These are phyloP conservation scores for Penicillium sp. DNA, from an alignment of 2,329 filamentous ascomycete species.

Conservation along the genomic window DNA sequence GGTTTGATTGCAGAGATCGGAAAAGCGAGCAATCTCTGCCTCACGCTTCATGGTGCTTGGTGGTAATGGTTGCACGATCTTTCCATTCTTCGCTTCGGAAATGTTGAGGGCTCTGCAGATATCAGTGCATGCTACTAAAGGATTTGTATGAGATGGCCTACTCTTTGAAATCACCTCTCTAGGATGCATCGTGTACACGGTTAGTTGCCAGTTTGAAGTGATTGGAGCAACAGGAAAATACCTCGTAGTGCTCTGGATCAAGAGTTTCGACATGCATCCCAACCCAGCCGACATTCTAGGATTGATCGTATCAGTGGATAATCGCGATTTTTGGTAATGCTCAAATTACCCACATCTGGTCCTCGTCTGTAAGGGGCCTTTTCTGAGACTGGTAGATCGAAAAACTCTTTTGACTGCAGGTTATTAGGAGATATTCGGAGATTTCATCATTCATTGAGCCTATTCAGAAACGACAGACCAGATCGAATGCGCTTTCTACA, in stretches of 20 bases:
- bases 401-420: constrained; percentile 2
- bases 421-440: background rate
- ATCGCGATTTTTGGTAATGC: too few relatives aligned
- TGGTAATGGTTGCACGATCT: constrained; percentile 2
- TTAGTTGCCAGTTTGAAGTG: too few relatives aligned
- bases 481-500: background rate
- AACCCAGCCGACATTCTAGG: constrained; percentile 8
- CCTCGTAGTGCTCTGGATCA: constrained; percentile 7
- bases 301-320: background rate
- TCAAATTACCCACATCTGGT: background rate
- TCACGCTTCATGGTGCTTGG: background rate
- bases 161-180: constrained; percentile 10
- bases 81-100: background rate
- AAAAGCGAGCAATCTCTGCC: constrained; percentile 2
- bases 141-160: background rate
- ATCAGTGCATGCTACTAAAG: background rate
- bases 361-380: constrained; percentile 1
- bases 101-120: constrained; percentile 5
- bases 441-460: too few relatives aligned
- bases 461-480: background rate
- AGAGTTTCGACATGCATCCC: constrained; percentile 9
- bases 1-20: constrained; percentile 4
- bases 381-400: background rate
- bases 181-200: background rate
- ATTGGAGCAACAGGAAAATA: background rate